Percentiles rank a stretch among this genome's conserved stretches.
Evolutionary conservation across 2,329 filamentous ascomycete genomes (phyloP).

Genomic region (Zarea fungicola): DNA sequence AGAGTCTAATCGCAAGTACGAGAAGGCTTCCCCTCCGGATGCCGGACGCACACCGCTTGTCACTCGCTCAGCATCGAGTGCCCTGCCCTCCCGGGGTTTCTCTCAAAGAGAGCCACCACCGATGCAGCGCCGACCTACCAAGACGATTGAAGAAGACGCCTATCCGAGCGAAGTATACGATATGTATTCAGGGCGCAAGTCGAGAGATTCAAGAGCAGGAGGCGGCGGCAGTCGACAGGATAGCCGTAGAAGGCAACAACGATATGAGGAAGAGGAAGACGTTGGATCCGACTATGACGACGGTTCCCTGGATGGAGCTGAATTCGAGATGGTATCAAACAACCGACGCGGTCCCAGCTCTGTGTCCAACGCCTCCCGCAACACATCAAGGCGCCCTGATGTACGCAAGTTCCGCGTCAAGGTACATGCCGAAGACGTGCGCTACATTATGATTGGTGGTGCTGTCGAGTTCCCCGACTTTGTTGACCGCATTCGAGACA

Average conservation of each 20-base stretch:
- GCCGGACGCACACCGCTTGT: constrained; percentile 31
- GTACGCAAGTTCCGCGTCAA: constrained; percentile 82
- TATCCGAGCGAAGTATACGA: constrained; percentile 69
- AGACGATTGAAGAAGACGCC: constrained; percentile 48
- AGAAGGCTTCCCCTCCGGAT: constrained; percentile 47
- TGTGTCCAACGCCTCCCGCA: constrained; percentile 43
- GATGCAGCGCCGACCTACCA: constrained; percentile 24
- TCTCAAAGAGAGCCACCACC: constrained; percentile 34
- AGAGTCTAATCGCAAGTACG: constrained; percentile 48
- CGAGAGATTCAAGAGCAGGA: constrained; percentile 33
- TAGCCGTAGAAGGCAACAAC: constrained; percentile 32
- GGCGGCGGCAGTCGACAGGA: constrained; percentile 32
- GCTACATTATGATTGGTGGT: constrained; percentile 81
- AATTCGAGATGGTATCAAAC: constrained; percentile 72
- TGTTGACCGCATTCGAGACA: constrained; percentile 73
- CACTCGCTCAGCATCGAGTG: constrained; percentile 40
- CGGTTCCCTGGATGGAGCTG: constrained; percentile 65
- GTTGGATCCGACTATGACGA: constrained; percentile 68
- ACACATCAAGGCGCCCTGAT: constrained; percentile 57
- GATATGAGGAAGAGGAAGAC: constrained; percentile 76
- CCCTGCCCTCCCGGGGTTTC: constrained; percentile 37
- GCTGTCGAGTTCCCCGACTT: constrained; percentile 72
- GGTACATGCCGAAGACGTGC: constrained; percentile 84
- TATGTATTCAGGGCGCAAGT: constrained; percentile 45
- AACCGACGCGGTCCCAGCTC: constrained; percentile 42